Percentiles rank a stretch among this genome's conserved stretches.
Conservation (phyloP, 2,329 filamentous ascomycete genomes). For the Penicillium sp. region DNA sequence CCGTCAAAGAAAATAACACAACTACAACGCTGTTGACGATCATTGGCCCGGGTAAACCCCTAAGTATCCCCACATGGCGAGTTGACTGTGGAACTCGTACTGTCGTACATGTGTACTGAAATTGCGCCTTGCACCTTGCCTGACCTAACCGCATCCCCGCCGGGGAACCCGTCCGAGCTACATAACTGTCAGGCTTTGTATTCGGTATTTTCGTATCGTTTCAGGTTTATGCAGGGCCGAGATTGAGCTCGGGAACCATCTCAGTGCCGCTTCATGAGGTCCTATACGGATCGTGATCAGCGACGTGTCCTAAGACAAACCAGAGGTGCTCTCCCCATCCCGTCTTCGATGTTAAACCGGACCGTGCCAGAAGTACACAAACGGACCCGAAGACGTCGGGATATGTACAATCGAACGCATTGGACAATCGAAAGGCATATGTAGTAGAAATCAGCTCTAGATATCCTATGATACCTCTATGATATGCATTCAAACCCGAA, state of each 20-base stretch:
- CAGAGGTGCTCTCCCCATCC: background rate
- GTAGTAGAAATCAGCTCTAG: background rate
- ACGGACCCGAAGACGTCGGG: background rate
- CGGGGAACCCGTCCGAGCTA: background rate
- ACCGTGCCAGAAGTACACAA: background rate
- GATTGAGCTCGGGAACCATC: background rate
- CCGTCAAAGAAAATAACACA: background rate
- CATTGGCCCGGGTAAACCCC: background rate
- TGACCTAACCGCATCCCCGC: background rate
- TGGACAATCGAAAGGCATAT: no score
- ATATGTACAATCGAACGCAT: background rate
- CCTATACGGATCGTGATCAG: background rate
- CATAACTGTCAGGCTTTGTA: background rate
- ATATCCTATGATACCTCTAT: background rate
- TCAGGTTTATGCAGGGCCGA: background rate
- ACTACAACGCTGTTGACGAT: background rate
- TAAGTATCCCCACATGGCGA: slow-evolving; percentile 3
- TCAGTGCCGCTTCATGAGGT: background rate
- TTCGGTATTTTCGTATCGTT: background rate
- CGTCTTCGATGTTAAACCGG: background rate
- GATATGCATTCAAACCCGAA: background rate
- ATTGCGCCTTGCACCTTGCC: slow-evolving; percentile 4
- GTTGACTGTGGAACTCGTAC: background rate
- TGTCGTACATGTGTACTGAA: background rate
- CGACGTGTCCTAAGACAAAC: background rate